These are phyloP conservation scores for Cordyceps cateniannulata DNA, from an alignment of 2,329 filamentous ascomycete genomes.

Conservation along the genomic window DNA sequence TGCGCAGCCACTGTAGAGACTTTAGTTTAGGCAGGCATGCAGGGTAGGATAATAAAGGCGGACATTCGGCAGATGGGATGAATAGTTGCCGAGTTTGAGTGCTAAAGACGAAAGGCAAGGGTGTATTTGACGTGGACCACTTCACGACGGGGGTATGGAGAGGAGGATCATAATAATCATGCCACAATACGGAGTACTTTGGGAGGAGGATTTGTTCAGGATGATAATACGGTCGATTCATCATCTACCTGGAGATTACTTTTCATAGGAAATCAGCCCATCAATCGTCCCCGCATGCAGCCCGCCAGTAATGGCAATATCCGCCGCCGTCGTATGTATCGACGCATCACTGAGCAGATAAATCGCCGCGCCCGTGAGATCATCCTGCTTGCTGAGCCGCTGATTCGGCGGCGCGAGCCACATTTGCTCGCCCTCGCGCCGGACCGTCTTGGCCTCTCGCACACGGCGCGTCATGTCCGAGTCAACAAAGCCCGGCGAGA, in stretches of 20 bases:
- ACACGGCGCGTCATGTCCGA: constrained; percentile 29
- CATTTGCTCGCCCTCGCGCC: constrained; percentile 29
- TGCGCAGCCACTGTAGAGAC: background rate
- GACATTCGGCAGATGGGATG: background rate
- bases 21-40: too few relatives aligned
- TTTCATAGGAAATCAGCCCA: constrained; percentile 28
- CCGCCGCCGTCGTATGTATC: constrained; percentile 34
- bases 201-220: too few relatives aligned
- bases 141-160: too few relatives aligned
- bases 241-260: background rate
- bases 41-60: too few relatives aligned
- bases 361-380: constrained; percentile 35
- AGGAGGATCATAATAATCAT: too few relatives aligned
- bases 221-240: too few relatives aligned
- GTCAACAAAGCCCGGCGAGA: constrained; percentile 32
- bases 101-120: too few relatives aligned
- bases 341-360: constrained; percentile 39
- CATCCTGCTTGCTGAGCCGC: constrained; percentile 33
- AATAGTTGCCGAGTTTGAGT: background rate
- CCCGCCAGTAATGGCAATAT: constrained; percentile 39
- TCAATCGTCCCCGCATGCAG: constrained; percentile 33
- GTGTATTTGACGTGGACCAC: too few relatives aligned
- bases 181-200: too few relatives aligned
- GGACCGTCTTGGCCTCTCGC: constrained; percentile 23
- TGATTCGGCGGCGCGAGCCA: constrained; percentile 32